Evolutionary conservation across 768 basidiomycete species (phyloP), one percentile per base, ranked within the genome.

Genomic region (Filobasidium wieringae): DNA sequence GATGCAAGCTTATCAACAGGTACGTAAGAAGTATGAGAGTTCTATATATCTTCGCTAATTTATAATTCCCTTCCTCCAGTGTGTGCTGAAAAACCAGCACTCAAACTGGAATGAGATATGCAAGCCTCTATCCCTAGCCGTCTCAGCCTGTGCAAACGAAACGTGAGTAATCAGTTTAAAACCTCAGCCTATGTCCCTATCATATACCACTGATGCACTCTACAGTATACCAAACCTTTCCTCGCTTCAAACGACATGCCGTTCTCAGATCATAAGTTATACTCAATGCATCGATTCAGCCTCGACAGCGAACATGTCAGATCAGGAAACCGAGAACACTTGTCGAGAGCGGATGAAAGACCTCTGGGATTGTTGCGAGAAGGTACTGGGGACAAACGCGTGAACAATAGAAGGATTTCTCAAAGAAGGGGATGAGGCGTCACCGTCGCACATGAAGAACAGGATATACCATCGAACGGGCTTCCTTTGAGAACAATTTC

Each of bases 1-100:
- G 51, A 68, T 72, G 65, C 68, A 69, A 14, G 62, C 63, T 30
- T 72, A 72, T 47, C 71, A 72, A 57, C 61, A 70, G 31, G 71
- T 70, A 40, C 27, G 63, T 34, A 14, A 29, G 7, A 19, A 32
- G 8, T 2, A 30, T 17, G 9, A 4, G 5, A 15, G 26, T 24
- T 4, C 34, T 32, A 7, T 17, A 5, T 3, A 37, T 2, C 17
- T 11, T 29, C 26, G 19, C 2, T 6, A 19, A 17, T 22, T 45
- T 7, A 34, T 29, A 9, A 19, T 17, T 12, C 32, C 36, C 19
- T 22, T 33, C 15, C 43, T 27, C 36, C 33, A 72, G 71, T 72
- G 71, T 47, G 69, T 72, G 2, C 24, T 68, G 36, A 57, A 60
- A 47, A 70, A 72, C 40, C 69, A 72, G 52, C 51, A 58, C 17